A percentile compares a stretch with the other conserved stretches of the same genome.
Conservation (phyloP, 768 basidiomycete species). For the Tricholoma matsutake region DNA sequence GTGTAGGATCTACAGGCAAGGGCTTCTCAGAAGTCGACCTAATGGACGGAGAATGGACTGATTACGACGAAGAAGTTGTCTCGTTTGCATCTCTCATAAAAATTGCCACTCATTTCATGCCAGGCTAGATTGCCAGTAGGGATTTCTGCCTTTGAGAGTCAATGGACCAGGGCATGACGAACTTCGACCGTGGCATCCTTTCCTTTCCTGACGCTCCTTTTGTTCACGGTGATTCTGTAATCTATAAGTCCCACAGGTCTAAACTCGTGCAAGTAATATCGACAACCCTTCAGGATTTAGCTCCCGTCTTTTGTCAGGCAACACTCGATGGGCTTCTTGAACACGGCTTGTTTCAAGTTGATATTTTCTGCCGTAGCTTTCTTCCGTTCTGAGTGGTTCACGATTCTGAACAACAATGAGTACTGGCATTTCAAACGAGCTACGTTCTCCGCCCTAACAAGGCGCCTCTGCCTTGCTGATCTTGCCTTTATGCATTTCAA, state of each 20-base stretch:
- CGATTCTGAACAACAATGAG: too few species aligned
- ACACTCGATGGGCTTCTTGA: too few species aligned
- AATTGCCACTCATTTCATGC: conserved; percentile 6
- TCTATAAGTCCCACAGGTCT: neutral
- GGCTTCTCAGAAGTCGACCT: conserved; percentile 67
- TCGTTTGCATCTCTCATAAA: neutral
- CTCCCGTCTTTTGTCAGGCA: too few species aligned
- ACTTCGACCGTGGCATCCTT: neutral
- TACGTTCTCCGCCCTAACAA: too few species aligned
- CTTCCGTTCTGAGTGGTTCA: too few species aligned
- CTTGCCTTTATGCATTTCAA: too few species aligned
- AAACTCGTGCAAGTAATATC: neutral
- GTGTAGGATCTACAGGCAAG: conserved; percentile 56
- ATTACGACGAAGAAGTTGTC: conserved; percentile 87
- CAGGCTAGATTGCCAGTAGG: conserved; percentile 65
- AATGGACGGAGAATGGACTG: conserved; percentile 70
- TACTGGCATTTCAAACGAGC: too few species aligned
- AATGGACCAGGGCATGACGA: conserved; percentile 60
- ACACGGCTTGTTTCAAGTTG: too few species aligned
- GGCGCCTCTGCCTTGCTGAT: too few species aligned
- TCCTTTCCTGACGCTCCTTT: neutral
- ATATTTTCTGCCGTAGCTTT: too few species aligned
- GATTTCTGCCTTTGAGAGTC: conserved; percentile 62
- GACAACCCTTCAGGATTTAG: neutral
- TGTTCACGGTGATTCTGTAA: neutral